Evolutionary conservation across 192 early-diverging fungal species (phyloP), one percentile per base, ranked within the genome.

Genomic region (Podochytrium sp.): DNA sequence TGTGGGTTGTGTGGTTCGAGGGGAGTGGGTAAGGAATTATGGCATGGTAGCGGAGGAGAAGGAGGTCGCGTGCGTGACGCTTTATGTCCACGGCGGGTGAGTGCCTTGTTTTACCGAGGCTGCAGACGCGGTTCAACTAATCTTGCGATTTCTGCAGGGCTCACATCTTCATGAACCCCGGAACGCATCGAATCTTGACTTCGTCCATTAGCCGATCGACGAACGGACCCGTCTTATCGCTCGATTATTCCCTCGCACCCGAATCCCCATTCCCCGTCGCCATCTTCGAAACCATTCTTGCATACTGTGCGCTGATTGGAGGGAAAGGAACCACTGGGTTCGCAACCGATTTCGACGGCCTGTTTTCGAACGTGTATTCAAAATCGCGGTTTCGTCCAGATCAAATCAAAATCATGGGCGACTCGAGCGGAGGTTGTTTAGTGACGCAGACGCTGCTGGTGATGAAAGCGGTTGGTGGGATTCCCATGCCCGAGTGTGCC

Each of bases 401-500:
- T 20, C 64, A 65, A 35, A 58, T 59, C 27, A 10, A 34, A 10
- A 40, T 78, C 42, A 76, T 71, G 57, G 75, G 76, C 14, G 79
- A 80, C 58, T 55, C 60, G 32, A 60, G 52, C 34, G 79, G 79
- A 0, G 74, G 68, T 6, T 74, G 64, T 39, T 38, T 80, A 14
- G 41, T 62, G 33, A 32, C 74, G 29, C 79, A 80, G 56, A 34
- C 69, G 7, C 73, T 88, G 64, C 56, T 89, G 1, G 80, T 77
- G 1, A 75, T 91, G 7, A 77, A 86, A 43, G 83, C 84, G 65
- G 71, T 82, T 3, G 61, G 38, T 16, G 78, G 81, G 1, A 59
- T 91, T 29, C 85, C 84, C 6, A 63, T 83, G 38, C 85, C 89
- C 6, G 81, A 76, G 3, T 89, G 85, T 1, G 75, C 81, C 0